Evolutionary conservation across 345 rosid genomes (phyloP).

Genomic region (Populus pruinosa): DNA sequence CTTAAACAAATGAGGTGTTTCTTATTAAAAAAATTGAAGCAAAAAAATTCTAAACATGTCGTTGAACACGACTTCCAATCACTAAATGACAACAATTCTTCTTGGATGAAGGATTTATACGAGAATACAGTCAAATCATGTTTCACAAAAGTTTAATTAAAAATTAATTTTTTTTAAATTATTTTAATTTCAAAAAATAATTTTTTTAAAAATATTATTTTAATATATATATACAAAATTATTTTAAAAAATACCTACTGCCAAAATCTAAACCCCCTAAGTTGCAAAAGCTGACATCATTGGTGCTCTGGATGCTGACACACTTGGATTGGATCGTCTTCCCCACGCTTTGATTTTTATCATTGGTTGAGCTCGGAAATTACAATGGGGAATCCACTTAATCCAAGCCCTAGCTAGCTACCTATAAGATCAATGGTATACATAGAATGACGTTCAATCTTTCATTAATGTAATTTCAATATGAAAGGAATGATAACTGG

Average conservation of each 20-base stretch:
- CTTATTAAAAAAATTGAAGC: no score
- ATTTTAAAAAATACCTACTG: no score
- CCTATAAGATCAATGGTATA: neutral
- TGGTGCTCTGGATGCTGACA: conserved; percentile 5
- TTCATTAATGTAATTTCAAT: neutral
- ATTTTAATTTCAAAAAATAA: no score
- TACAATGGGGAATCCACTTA: neutral
- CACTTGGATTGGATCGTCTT: conserved; percentile 19
- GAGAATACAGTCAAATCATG: no score
- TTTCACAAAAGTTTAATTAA: no score
- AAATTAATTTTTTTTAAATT: no score
- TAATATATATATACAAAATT: no score
- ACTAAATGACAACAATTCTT: conserved; percentile 14
- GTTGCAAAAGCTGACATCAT: neutral
- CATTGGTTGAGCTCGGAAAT: neutral
- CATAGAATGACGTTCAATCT: conserved; percentile 1
- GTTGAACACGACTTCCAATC: conserved; percentile 13
- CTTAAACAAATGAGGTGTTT: no score
- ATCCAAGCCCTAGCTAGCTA: neutral
- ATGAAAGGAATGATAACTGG: neutral
- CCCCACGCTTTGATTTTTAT: conserved; percentile 2
- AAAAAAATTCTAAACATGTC: neutral
- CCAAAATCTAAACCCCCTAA: no score
- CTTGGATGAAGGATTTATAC: no score
- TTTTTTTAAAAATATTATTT: no score